Conservation (phyloP, 2,329 filamentous ascomycete species). For the Nemania serpens region DNA sequence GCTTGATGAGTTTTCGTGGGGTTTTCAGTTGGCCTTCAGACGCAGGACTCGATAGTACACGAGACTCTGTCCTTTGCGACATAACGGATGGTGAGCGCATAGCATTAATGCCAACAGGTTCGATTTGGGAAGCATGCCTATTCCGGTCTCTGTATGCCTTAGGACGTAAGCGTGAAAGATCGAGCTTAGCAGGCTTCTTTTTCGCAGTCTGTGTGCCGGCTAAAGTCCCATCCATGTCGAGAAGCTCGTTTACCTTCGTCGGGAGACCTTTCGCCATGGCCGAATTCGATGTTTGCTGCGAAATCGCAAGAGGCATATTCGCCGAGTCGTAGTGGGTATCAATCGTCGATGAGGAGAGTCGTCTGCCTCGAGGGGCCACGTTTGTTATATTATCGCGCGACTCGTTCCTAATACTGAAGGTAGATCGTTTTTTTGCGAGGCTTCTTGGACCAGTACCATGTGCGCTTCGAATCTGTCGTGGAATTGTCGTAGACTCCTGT, state of each 20-base stretch:
- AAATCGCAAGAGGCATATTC: constrained; percentile 60
- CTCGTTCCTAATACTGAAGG: constrained; percentile 34
- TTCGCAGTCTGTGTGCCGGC: constrained; percentile 32
- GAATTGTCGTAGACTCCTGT: constrained; percentile 54
- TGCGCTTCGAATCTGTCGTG: constrained; percentile 39
- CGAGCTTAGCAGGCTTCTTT: constrained; percentile 54
- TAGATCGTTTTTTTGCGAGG: constrained; percentile 35
- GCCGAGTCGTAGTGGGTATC: constrained; percentile 61
- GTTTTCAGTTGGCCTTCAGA: constrained; percentile 16
- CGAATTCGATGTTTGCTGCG: constrained; percentile 62
- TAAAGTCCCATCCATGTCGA: constrained; percentile 51
- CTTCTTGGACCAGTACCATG: constrained; percentile 27
- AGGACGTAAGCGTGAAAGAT: constrained; percentile 52
- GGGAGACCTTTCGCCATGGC: constrained; percentile 62
- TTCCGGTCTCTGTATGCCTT: constrained; percentile 43
- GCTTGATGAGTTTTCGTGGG: constrained; percentile 25
- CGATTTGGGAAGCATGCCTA: constrained; percentile 23
- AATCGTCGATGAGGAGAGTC: constrained; percentile 60
- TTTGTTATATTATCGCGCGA: constrained; percentile 45
- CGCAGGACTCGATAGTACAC: constrained; percentile 16
- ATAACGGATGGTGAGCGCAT: constrained; percentile 50
- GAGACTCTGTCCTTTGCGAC: constrained; percentile 38
- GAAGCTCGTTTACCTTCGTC: constrained; percentile 50
- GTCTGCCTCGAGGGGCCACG: constrained; percentile 52
- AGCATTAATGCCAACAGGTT: constrained; percentile 45